Conservation (phyloP, 1,284 basidiomycete species). For the Pseudozyma flocculosa region DNA sequence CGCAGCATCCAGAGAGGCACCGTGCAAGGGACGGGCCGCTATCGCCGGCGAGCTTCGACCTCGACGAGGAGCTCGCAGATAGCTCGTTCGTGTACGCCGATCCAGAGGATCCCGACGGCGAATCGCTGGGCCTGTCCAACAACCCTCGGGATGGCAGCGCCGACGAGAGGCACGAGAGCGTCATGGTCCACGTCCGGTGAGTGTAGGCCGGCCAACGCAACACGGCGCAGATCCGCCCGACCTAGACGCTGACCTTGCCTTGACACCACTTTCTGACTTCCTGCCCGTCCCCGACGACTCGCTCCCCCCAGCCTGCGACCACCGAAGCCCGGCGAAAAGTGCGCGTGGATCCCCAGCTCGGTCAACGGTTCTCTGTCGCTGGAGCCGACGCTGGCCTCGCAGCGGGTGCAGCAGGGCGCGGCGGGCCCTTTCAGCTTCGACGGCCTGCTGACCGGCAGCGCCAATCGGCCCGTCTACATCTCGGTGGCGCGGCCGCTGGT, state of each 20-base stretch:
- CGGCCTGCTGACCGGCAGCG: constrained; percentile 74
- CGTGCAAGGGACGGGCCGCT: background rate
- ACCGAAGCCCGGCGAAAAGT: constrained; percentile 32
- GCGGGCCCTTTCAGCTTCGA: constrained; percentile 61
- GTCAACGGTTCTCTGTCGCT: constrained; percentile 31
- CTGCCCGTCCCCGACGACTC: background rate
- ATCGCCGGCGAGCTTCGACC: background rate
- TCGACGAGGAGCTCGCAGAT: constrained; percentile 9
- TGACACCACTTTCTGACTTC: no score
- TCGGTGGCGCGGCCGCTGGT: constrained; percentile 83
- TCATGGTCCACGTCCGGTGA: constrained; percentile 42
- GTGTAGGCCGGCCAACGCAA: no score
- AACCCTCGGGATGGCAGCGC: background rate
- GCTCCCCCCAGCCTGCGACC: constrained; percentile 18
- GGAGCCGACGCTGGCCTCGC: constrained; percentile 25
- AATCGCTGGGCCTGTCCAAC: background rate
- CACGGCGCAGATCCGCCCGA: no score
- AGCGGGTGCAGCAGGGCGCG: constrained; percentile 29
- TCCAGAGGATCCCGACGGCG: constrained; percentile 3
- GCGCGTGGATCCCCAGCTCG: constrained; percentile 45
- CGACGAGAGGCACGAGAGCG: constrained; percentile 17
- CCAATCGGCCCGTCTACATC: constrained; percentile 81
- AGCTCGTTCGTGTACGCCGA: constrained; percentile 47
- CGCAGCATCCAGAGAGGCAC: background rate
- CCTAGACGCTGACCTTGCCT: no score